Evolutionary conservation across 2,329 filamentous ascomycete species (phyloP).

Genomic region (Ophiobolus disseminans): DNA sequence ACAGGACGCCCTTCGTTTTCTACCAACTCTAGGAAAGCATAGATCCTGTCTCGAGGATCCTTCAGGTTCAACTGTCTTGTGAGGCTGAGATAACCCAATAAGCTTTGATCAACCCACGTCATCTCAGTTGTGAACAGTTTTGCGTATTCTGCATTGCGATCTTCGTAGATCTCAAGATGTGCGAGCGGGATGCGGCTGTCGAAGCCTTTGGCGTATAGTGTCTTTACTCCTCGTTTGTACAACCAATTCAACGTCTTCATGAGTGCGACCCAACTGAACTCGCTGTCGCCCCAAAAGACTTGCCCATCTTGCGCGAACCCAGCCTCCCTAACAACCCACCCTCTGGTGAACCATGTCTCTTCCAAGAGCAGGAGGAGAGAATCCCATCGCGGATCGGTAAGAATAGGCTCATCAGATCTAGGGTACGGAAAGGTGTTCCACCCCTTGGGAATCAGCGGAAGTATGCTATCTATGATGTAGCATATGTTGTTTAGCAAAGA

Average conservation of each 20-base stretch:
- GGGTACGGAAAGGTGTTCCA: constrained; percentile 10
- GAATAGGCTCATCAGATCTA: background rate
- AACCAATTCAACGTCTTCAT: constrained; percentile 2
- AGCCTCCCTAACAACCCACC: constrained; percentile 21
- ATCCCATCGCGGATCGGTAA: constrained; percentile 12
- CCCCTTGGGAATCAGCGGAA: background rate
- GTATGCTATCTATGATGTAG: constrained; percentile 3
- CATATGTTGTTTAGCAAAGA: constrained; percentile 12
- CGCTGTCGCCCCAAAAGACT: constrained; percentile 8
- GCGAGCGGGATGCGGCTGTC: constrained; percentile 4
- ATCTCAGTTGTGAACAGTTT: constrained; percentile 5
- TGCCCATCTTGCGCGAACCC: constrained; percentile 9
- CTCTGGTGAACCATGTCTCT: constrained; percentile 12
- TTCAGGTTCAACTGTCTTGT: constrained; percentile 8
- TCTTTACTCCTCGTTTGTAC: constrained; percentile 1
- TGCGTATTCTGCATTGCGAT: constrained; percentile 2
- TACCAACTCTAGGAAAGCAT: constrained; percentile 17
- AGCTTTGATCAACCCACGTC: constrained; percentile 5
- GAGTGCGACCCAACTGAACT: constrained; percentile 7
- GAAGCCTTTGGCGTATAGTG: constrained; percentile 2
- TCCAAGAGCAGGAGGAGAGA: background rate
- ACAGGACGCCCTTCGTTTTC: constrained; percentile 3
- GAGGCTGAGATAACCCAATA: constrained; percentile 16
- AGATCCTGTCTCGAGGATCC: constrained; percentile 16
- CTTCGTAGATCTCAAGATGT: constrained; percentile 5